Evolutionary conservation across 805 yeast species (phyloP).

Genomic region (Lipomyces lipofer): DNA sequence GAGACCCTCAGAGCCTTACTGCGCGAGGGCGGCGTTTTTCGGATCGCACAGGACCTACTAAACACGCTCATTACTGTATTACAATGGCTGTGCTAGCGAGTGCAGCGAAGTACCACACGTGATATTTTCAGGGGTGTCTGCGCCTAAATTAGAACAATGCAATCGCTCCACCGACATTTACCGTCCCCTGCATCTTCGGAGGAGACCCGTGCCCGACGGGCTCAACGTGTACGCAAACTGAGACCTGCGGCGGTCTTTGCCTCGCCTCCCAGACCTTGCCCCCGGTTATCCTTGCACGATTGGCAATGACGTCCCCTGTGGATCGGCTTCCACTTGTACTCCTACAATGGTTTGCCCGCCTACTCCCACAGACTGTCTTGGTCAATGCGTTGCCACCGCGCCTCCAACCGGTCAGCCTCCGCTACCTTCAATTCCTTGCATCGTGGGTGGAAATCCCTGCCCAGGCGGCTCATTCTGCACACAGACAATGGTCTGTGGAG

Average conservation of each 20-base stretch:
- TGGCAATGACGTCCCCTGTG: background rate
- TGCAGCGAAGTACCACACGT: no score
- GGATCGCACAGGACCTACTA: no score
- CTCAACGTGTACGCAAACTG: background rate
- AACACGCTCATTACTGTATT: no score
- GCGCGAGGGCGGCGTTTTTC: no score
- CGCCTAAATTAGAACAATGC: no score
- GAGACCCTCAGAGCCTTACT: background rate
- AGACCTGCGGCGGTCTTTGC: constrained; percentile 2
- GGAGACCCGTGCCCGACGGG: constrained; percentile 1
- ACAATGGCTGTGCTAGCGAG: no score
- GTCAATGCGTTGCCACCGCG: background rate
- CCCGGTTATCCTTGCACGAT: background rate
- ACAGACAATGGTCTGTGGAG: constrained; percentile 2
- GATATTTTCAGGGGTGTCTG: no score
- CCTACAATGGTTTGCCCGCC: background rate
- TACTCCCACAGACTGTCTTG: background rate
- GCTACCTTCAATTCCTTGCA: background rate
- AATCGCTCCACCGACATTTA: background rate
- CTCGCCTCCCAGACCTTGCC: background rate
- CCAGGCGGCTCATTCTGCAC: background rate
- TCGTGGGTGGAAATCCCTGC: background rate
- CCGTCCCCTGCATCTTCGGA: background rate
- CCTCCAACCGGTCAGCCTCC: background rate
- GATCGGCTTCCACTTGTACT: constrained; percentile 1